phyloP scores from a whole-genome alignment of 305 asterid species.

The Striga hermonthica region DNA sequence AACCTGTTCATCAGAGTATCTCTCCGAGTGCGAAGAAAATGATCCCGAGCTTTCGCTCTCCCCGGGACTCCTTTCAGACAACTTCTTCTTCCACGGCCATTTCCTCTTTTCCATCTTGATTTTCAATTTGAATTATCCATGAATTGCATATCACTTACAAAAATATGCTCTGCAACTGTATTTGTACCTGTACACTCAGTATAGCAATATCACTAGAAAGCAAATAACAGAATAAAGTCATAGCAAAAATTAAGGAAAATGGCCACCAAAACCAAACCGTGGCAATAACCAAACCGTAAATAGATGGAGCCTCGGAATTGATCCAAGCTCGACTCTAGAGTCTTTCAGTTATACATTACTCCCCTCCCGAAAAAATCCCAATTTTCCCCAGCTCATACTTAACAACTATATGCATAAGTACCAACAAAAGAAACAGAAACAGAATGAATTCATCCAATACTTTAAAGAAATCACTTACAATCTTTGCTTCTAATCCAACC shows the following conservation, averaged over 20 bases:
- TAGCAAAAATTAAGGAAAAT: no score
- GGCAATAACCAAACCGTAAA: no score
- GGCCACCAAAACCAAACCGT: not conserved
- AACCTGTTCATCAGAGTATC: conserved; percentile 72
- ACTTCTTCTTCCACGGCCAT: conserved; percentile 72
- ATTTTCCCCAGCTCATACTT: not conserved
- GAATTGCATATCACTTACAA: no score
- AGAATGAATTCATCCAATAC: not conserved
- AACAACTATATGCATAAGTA: not conserved
- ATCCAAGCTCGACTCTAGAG: no score
- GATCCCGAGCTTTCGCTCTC: conserved; percentile 72
- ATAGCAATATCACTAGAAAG: no score
- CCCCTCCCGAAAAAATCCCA: no score
- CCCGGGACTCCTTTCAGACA: conserved; percentile 68
- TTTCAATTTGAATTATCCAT: no score
- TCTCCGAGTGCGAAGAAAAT: conserved; percentile 58
- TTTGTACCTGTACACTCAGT: no score
- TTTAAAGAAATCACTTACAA: not conserved
- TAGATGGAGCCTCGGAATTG: no score
- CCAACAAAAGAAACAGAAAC: not conserved
- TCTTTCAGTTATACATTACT: no score
- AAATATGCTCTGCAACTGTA: no score
- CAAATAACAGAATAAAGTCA: no score
- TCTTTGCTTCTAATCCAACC: not conserved
- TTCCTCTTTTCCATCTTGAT: conserved; percentile 62